Conservation (phyloP, 148 eudicot species). For the Arctostaphylos glauca region DNA sequence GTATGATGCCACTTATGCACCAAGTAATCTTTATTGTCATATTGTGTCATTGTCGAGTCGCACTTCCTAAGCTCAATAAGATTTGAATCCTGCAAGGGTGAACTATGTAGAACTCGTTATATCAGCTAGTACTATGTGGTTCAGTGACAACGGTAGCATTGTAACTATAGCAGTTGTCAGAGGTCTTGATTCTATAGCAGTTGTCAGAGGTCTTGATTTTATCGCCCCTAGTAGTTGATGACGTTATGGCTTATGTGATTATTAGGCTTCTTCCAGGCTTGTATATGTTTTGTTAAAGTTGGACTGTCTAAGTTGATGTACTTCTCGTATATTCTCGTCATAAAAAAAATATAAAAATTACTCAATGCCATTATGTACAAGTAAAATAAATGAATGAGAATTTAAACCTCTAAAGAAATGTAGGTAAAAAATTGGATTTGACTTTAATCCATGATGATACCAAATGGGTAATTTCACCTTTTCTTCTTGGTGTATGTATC, state of each 20-base stretch:
- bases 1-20: slow-evolving; percentile 26
- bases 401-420: not conserved
- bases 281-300: not conserved
- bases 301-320: not conserved
- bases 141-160: not conserved
- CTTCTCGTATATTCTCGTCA: not conserved
- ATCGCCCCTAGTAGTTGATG: not conserved
- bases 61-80: not conserved
- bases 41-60: not conserved
- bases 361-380: not conserved
- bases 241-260: not conserved
- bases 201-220: no score
- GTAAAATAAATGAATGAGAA: not conserved
- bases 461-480: not conserved
- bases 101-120: not conserved
- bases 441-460: not conserved
- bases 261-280: not conserved
- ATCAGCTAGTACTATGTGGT: not conserved
- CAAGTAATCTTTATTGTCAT: not conserved
- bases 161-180: not conserved
- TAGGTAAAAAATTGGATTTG: not conserved
- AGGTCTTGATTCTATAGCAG: not conserved
- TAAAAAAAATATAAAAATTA: no score
- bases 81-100: not conserved
- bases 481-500: not conserved